A percentile compares a stretch with the other conserved stretches of the same genome.
Conservation (phyloP, 2,329 filamentous ascomycete species). For the Alternaria brassicicola region DNA sequence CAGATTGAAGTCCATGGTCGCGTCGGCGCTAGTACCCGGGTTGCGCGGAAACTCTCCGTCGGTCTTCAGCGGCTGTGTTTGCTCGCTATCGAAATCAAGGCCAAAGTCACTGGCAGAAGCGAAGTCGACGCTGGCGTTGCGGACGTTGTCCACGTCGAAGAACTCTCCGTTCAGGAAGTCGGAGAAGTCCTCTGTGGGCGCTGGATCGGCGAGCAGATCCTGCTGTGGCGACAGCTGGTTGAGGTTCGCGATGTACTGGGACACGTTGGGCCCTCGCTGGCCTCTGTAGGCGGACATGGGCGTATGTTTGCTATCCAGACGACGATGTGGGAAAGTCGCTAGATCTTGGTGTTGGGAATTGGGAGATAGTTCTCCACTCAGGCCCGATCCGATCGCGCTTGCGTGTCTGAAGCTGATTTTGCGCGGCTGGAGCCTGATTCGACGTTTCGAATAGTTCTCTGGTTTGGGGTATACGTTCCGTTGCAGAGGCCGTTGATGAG, state of each 20-base stretch:
- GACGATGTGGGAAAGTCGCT: conserved; percentile 18
- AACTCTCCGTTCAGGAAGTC: conserved; percentile 67
- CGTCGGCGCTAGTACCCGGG: conserved; percentile 24
- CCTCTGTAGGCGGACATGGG: conserved; percentile 76
- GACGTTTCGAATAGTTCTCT: not conserved
- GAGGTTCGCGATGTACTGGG: conserved; percentile 84
- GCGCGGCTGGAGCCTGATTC: not conserved
- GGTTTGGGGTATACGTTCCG: not conserved
- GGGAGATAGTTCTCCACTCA: not conserved
- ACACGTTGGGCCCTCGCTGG: conserved; percentile 83
- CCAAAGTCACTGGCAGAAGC: conserved; percentile 35
- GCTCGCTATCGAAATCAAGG: conserved; percentile 37
- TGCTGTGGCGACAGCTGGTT: conserved; percentile 67
- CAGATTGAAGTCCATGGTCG: conserved; percentile 46
- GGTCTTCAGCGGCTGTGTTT: conserved; percentile 17
- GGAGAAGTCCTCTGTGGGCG: conserved; percentile 55
- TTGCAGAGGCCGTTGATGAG: conserved; percentile 1
- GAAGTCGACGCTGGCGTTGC: conserved; percentile 33
- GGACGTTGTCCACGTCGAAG: conserved; percentile 66
- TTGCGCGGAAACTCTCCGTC: conserved; percentile 22
- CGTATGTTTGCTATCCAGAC: conserved; percentile 14
- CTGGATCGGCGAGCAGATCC: conserved; percentile 43
- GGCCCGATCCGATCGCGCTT: conserved; percentile 19
- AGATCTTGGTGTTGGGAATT: conserved; percentile 19
- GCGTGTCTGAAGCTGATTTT: conserved; percentile 5